phyloP scores from a whole-genome alignment of 441 rosid genomes.

The Metrosideros polymorpha region DNA sequence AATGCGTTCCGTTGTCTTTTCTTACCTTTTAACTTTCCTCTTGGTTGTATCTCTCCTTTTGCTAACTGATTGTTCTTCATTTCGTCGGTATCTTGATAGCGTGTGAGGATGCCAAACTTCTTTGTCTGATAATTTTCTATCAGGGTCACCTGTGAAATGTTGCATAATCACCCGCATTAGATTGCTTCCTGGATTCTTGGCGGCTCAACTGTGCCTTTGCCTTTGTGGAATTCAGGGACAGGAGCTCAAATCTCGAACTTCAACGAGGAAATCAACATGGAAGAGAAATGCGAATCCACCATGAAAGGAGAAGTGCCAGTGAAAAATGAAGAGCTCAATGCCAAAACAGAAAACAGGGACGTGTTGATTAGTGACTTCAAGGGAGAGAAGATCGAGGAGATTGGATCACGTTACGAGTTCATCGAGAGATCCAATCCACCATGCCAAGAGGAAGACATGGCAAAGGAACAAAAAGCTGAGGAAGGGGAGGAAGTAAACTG shows the following conservation, averaged over 20 bases:
- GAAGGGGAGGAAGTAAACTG: not conserved
- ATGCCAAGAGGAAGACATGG: conserved; percentile 11
- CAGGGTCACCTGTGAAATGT: not conserved
- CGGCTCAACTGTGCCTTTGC: not conserved
- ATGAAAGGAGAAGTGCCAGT: conserved; percentile 19
- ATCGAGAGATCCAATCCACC: conserved; percentile 40
- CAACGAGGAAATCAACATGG: conserved; percentile 10
- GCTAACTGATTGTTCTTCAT: not conserved
- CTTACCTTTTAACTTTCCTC: not conserved
- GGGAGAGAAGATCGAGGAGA: conserved; percentile 32
- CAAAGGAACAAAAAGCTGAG: not conserved
- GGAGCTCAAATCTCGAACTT: not conserved
- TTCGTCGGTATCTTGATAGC: not conserved
- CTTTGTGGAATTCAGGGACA: not conserved
- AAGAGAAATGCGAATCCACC: conserved; percentile 18
- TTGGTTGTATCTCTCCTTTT: not conserved
- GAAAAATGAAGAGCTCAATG: conserved; percentile 39
- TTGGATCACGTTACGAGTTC: conserved; percentile 40
- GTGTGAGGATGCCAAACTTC: not conserved
- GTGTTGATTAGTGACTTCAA: not conserved
- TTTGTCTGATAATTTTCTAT: not conserved
- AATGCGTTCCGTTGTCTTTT: not conserved
- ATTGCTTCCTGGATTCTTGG: not conserved
- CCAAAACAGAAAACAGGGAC: conserved; percentile 17
- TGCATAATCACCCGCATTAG: not conserved